These are phyloP conservation scores for Cladorrhinum sp. DNA, from an alignment of 2,329 filamentous ascomycete species.

Conservation along the genomic window DNA sequence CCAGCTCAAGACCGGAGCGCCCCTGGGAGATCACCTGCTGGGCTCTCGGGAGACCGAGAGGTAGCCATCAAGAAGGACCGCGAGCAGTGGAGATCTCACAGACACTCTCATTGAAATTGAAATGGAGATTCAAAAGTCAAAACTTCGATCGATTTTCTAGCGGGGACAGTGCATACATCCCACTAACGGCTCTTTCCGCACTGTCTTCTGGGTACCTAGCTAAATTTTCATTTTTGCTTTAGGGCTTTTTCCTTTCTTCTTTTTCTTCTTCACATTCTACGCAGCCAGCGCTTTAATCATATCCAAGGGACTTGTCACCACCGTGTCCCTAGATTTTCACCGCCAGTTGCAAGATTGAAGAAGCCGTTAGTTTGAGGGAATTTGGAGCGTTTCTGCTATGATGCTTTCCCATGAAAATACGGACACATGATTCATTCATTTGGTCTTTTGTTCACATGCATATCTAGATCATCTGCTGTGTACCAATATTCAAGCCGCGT, in stretches of 20 bases:
- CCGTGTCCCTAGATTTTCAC: conserved; percentile 26
- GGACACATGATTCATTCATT: background rate
- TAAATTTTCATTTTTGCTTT: conserved; percentile 6
- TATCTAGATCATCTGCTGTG: background rate
- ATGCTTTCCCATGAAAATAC: conserved; percentile 29
- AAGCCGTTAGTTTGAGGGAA: conserved; percentile 29
- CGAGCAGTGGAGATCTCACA: background rate
- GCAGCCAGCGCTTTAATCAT: conserved; percentile 29
- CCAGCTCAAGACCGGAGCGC: background rate
- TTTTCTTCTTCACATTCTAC: conserved; percentile 22
- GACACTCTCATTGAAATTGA: background rate
- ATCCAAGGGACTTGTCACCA: conserved; percentile 26
- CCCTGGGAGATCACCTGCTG: background rate
- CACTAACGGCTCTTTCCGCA: background rate
- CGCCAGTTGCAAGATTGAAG: conserved; percentile 27
- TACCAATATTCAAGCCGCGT: background rate
- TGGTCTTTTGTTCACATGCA: background rate
- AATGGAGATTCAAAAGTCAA: background rate
- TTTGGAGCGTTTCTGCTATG: conserved; percentile 26
- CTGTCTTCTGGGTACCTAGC: conserved; percentile 2
- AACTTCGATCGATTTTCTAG: background rate
- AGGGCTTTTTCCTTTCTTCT: background rate
- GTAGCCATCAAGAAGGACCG: background rate
- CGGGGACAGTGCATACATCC: background rate
- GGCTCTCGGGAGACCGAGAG: background rate